Evolutionary conservation across 768 basidiomycete species (phyloP).

Genomic region (Boletus bicolor): DNA sequence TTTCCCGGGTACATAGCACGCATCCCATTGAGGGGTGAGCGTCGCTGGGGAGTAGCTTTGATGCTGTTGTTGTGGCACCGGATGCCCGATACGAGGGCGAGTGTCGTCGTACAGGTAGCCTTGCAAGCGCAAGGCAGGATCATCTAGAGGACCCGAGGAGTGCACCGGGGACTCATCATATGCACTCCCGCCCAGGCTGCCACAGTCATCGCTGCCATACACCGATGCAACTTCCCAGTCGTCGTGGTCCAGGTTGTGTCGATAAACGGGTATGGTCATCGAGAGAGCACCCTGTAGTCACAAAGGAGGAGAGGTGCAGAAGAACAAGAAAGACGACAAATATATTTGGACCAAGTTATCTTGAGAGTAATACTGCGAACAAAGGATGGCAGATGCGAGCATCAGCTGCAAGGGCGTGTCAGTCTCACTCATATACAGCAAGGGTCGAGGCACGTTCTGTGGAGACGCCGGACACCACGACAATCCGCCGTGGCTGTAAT

Average conservation of each 20-base stretch:
- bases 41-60: slow-evolving; percentile 8
- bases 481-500: slow-evolving; percentile 20
- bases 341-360: background rate
- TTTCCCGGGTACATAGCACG: slow-evolving; percentile 4
- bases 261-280: slow-evolving; percentile 28
- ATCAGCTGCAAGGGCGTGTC: slow-evolving; percentile 3
- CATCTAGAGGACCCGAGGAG: slow-evolving; percentile 2
- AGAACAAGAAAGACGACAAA: background rate
- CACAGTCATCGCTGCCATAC: slow-evolving; percentile 30
- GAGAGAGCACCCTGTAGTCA: background rate
- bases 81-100: slow-evolving; percentile 13
- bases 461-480: slow-evolving; percentile 24
- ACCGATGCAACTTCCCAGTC: slow-evolving; percentile 32
- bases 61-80: slow-evolving; percentile 14
- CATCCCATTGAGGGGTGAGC: slow-evolving; percentile 11
- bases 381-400: background rate
- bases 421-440: slow-evolving; percentile 24
- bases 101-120: slow-evolving; percentile 1
- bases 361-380: background rate
- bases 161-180: slow-evolving; percentile 12
- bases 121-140: slow-evolving; percentile 7
- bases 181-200: slow-evolving; percentile 21
- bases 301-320: background rate
- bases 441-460: slow-evolving; percentile 23
- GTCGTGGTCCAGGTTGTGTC: slow-evolving; percentile 22